Percentiles rank a stretch among this genome's conserved stretches.
phyloP scores from a whole-genome alignment of 805 yeast species.

The Isabelozyma heimii region DNA sequence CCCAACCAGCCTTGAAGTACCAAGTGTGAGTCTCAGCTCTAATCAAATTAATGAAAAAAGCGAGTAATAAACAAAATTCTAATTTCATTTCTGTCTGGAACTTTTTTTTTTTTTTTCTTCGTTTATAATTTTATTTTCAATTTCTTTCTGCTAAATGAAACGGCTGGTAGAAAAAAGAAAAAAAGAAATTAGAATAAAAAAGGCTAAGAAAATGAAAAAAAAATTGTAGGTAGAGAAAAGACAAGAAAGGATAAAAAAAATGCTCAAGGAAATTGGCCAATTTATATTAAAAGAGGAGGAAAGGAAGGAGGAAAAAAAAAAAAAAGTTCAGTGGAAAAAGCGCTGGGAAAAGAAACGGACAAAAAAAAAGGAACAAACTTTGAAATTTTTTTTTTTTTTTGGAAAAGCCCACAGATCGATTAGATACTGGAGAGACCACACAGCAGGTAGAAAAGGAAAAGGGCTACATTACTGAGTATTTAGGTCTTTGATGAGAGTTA shows the following conservation, averaged over 20 bases:
- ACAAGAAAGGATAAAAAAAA: neutral
- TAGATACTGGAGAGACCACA: neutral
- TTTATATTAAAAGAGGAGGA: neutral
- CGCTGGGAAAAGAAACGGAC: neutral
- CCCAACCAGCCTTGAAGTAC: slow-evolving; percentile 68
- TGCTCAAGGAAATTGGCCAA: neutral
- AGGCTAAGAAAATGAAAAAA: neutral
- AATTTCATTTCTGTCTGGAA: slow-evolving; percentile 9
- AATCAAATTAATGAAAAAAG: slow-evolving; percentile 9
- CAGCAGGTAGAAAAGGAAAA: neutral
- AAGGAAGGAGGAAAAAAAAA: neutral
- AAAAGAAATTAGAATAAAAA: neutral
- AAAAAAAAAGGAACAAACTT: no score
- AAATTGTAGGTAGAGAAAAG: neutral
- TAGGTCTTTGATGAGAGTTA: no score
- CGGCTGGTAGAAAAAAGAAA: neutral
- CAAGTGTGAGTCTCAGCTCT: slow-evolving; percentile 56
- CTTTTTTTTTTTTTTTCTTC: slow-evolving; percentile 2
- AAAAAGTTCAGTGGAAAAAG: neutral
- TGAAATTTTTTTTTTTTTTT: no score
- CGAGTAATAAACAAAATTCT: slow-evolving; percentile 7
- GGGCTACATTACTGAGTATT: no score
- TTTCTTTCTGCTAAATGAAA: neutral
- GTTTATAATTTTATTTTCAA: neutral
- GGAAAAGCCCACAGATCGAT: neutral